Base-by-base conservation (phyloP, 2,329 filamentous ascomycete genomes). In the Penicillium hesseltinei region DNA sequence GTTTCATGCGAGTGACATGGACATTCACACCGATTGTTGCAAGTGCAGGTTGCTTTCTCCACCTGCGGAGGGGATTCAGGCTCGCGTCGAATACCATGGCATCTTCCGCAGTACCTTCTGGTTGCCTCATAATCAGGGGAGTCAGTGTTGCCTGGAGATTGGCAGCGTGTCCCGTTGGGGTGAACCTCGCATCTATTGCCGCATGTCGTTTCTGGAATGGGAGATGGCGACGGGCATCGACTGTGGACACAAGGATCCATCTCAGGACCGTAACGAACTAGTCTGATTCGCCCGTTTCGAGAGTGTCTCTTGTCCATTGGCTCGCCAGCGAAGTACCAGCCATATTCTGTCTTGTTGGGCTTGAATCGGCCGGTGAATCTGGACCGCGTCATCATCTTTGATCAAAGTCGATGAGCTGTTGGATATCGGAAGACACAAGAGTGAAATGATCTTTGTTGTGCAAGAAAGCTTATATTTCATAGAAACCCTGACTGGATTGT, bases 181-280 rank as follows among this genome's bases (percentile, higher is more conserved):
- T 52, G 51, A 23, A 54, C 23, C 39, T 56, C 54, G 38, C 56
- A 54, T 44, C 23, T 31, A 35, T 19, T 36, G 47, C 23, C 7
- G 29, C 39, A 44, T n/a, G 42, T 13, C 23, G 51, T 60, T 35
- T 60, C 47, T 13, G 50, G 48, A 31, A 38, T 44, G 7, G 55
- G 43, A 7, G 57, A 53, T 35, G 56, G 54, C 1, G 58, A 56
- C 36, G 60, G 51, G 29, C 57, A 58, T 17, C 51, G 56, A 27
- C 39, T 57, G 19, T 47, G 51, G 35, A 25, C 19, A 43, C 47
- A 51, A 8, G 29, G 17, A 4, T 60, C 57, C 21, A 23, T 49
- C 17, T 33, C 56, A 39, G 51, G 31, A 23, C 31, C 23, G 6
- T 51, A 56, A 6, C 53, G 53, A 36, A 56, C 38, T 27, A 56